Conservation (phyloP, 495 filamentous ascomycete species). For the Podospora conica region DNA sequence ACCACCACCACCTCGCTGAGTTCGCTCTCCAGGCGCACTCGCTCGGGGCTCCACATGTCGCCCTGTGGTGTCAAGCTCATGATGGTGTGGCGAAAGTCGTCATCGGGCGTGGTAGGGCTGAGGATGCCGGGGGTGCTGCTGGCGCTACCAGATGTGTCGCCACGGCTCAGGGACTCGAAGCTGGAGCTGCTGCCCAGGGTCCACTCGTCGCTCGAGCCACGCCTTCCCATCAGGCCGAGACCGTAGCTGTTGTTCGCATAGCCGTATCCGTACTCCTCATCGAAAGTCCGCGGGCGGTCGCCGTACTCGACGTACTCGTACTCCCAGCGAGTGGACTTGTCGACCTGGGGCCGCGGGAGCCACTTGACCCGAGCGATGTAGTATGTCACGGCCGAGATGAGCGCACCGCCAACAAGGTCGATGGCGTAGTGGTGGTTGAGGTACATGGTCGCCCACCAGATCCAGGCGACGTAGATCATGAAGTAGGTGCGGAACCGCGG, state of each 20-base stretch:
- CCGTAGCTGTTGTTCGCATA: slow-evolving; percentile 23
- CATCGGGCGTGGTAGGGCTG: slow-evolving; percentile 34
- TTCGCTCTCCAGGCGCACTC: slow-evolving; percentile 23
- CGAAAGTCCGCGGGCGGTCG: slow-evolving; percentile 31
- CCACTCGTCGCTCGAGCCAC: slow-evolving; percentile 41
- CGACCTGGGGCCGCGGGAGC: slow-evolving; percentile 70
- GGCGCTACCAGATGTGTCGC: slow-evolving; percentile 32
- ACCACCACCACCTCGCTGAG: slow-evolving; percentile 27
- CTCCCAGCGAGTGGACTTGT: slow-evolving; percentile 87
- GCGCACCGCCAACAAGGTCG: slow-evolving; percentile 78
- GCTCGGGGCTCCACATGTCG: slow-evolving; percentile 28
- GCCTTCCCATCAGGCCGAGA: slow-evolving; percentile 21
- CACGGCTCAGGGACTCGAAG: slow-evolving; percentile 33
- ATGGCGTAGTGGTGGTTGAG: slow-evolving; percentile 94
- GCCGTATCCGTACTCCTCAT: slow-evolving; percentile 35
- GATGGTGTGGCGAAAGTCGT: slow-evolving; percentile 20
- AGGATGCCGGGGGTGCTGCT: slow-evolving; percentile 34
- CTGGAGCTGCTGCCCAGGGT: slow-evolving; percentile 38
- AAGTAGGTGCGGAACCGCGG: slow-evolving; percentile 70
- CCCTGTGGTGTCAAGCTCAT: slow-evolving; percentile 21
- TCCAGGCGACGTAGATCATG: slow-evolving; percentile 76
- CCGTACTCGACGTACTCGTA: slow-evolving; percentile 91
- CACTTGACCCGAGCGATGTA: slow-evolving; percentile 74
- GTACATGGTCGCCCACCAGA: slow-evolving; percentile 99
- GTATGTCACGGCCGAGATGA: slow-evolving; percentile 72